Base-by-base conservation (phyloP, 352 stramenopile genomes). In the Globisporangium yorkense region DNA sequence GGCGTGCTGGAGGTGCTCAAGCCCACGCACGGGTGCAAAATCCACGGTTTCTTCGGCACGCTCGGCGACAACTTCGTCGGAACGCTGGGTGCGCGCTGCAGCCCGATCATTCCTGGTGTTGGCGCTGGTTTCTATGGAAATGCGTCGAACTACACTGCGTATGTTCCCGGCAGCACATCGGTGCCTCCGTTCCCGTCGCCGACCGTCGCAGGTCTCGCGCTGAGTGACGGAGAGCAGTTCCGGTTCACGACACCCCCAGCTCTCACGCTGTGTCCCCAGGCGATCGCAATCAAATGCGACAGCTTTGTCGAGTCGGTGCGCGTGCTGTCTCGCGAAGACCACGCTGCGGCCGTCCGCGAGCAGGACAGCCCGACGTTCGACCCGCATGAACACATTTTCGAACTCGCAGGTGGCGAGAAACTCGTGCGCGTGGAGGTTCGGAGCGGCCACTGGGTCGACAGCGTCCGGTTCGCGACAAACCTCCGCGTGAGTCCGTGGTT, bases 1-100 rank as follows among this genome's bases (percentile, higher is more conserved):
- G 80, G 80, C 5, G 41, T 62, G 33, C 48, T 84, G 4, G 65
- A 87, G 44, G 56, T 68, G 35, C 56, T 90, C 8, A 62, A 80
- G 50, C 55, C 66, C 8, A 58, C 70, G 16, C 59, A 75, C 12
- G 74, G 77, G 13, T 75, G 61, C 55, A 54, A 69, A 40, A 77
- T 87, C 40, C 71, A 64, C 43, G 63, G 63, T 1, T 88, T 89
- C 57, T 84, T 86, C 56, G 80, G 80, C 3, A 63, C 73, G 4
- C 67, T 59, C 49, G 77, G 77, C 20, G 65, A 80, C 54, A 64
- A 62, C 18, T 74, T 72, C 53, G 72, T 89, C 33, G 77, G 77
- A 8, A 80, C 55, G 27, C 61, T 88, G 8, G 80, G 77, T 29
- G 54, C 79, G 9, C 61, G 64, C 13, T 85, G 74, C 41, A 49